Conservation (phyloP, 1,284 basidiomycete species). For the Ustilago curta region DNA sequence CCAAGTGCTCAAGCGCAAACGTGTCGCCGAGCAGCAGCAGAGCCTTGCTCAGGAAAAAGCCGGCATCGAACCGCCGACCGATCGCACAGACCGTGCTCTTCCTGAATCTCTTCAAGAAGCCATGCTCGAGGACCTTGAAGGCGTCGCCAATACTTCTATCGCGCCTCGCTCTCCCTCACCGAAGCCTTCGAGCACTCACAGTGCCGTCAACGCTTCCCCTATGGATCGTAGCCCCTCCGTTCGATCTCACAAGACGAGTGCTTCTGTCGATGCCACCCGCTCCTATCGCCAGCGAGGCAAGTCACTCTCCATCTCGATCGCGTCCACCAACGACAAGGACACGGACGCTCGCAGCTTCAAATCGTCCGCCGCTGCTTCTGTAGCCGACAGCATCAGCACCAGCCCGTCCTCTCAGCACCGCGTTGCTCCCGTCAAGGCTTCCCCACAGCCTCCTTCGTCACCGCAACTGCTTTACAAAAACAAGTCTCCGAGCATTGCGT, state of each 20-base stretch:
- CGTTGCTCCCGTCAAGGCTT: slow-evolving; percentile 10
- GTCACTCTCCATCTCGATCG: slow-evolving; percentile 34
- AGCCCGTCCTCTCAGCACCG: slow-evolving; percentile 28
- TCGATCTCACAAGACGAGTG: slow-evolving; percentile 26
- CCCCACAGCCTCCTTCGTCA: slow-evolving; percentile 31
- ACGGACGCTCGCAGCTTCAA: slow-evolving; percentile 30
- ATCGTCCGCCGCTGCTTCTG: slow-evolving; percentile 25
- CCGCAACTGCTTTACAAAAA: slow-evolving; percentile 27
- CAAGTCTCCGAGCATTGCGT: slow-evolving; percentile 20
- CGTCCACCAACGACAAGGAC: slow-evolving; percentile 28
- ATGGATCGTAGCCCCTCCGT: slow-evolving; percentile 30
- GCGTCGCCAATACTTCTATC: slow-evolving; percentile 22
- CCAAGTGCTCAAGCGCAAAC: slow-evolving; percentile 43
- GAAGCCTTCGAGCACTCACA: slow-evolving; percentile 35
- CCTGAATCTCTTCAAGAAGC: slow-evolving; percentile 62
- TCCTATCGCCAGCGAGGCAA: slow-evolving; percentile 31
- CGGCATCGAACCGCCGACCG: slow-evolving; percentile 18
- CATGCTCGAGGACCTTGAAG: slow-evolving; percentile 62
- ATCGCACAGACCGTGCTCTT: slow-evolving; percentile 35
- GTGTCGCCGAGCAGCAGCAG: slow-evolving; percentile 44
- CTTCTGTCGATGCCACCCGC: slow-evolving; percentile 18
- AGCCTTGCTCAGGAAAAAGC: slow-evolving; percentile 29
- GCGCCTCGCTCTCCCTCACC: slow-evolving; percentile 27
- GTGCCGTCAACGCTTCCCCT: not conserved
- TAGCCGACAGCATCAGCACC: slow-evolving; percentile 29